Evolutionary conservation across 257 asterid genomes (phyloP).

Genomic region (Leptodermis oblonga): DNA sequence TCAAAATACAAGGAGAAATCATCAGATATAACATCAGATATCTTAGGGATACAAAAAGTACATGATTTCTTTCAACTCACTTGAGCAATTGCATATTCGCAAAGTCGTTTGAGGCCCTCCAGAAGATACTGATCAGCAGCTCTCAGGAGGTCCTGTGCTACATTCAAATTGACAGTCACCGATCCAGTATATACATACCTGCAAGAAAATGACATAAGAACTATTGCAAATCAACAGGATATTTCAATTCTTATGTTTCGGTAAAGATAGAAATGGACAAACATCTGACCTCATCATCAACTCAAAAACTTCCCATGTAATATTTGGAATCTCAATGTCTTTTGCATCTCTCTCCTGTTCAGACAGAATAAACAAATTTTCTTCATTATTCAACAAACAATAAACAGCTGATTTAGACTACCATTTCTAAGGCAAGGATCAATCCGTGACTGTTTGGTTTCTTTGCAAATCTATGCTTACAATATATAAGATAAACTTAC

Average conservation of each 20-base stretch:
- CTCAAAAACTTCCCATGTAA: slow-evolving; percentile 93
- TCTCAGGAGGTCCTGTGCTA: slow-evolving; percentile 88
- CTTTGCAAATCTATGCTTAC: background rate
- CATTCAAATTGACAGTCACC: slow-evolving; percentile 69
- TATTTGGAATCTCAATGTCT: slow-evolving; percentile 94
- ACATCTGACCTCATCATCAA: slow-evolving; percentile 86
- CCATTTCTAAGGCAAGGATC: too few relatives aligned
- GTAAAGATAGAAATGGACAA: background rate
- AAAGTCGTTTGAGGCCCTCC: slow-evolving; percentile 94
- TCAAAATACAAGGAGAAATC: slow-evolving; percentile 21
- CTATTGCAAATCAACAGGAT: background rate
- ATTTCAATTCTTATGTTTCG: background rate
- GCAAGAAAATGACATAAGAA: slow-evolving; percentile 10
- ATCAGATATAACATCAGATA: slow-evolving; percentile 20
- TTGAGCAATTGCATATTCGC: slow-evolving; percentile 91
- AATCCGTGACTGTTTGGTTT: background rate
- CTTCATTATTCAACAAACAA: too few relatives aligned
- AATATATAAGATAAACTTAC: background rate
- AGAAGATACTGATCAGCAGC: slow-evolving; percentile 98
- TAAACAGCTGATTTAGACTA: too few relatives aligned
- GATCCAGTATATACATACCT: slow-evolving; percentile 95
- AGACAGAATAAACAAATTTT: too few relatives aligned
- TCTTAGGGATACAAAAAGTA: background rate
- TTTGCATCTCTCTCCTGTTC: slow-evolving; percentile 97
- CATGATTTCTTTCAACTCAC: slow-evolving; percentile 29